These are phyloP conservation scores for Pythium rhizo-oryzae DNA, from an alignment of 352 stramenopile species.

Conservation along the genomic window DNA sequence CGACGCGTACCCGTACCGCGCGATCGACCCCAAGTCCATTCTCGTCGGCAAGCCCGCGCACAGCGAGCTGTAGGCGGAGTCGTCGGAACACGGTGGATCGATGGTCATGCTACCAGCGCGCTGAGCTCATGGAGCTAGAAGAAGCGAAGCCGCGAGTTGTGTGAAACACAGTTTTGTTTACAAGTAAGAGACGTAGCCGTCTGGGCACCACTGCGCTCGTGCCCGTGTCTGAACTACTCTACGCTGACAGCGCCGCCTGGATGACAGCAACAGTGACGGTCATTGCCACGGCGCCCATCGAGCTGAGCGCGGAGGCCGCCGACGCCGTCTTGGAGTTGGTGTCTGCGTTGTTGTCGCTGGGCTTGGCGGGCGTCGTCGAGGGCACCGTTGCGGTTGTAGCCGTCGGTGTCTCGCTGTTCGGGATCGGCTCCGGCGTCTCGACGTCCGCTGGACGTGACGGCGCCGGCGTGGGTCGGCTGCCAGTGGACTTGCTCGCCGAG, in stretches of 20 bases:
- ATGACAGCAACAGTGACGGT: background rate
- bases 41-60: constrained; percentile 18
- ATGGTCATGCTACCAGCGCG: too few species aligned
- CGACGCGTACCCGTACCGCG: constrained; percentile 15
- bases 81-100: too few species aligned
- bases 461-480: background rate
- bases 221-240: background rate
- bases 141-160: too few species aligned
- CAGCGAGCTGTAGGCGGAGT: constrained; percentile 3
- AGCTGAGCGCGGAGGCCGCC: too few species aligned
- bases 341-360: background rate
- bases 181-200: too few species aligned
- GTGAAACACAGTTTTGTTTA: too few species aligned
- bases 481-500: background rate
- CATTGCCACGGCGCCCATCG: background rate
- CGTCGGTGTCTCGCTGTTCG: background rate
- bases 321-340: background rate
- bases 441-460: background rate
- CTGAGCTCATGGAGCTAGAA: too few species aligned
- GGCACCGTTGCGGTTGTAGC: too few species aligned
- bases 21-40: constrained; percentile 25
- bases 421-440: constrained; percentile 7
- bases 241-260: background rate
- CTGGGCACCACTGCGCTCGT: too few species aligned
- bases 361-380: background rate